Evolutionary conservation across 352 stramenopile genomes (phyloP), one percentile per base, ranked within the genome.

Genomic region (Globisporangium uncinulatum): DNA sequence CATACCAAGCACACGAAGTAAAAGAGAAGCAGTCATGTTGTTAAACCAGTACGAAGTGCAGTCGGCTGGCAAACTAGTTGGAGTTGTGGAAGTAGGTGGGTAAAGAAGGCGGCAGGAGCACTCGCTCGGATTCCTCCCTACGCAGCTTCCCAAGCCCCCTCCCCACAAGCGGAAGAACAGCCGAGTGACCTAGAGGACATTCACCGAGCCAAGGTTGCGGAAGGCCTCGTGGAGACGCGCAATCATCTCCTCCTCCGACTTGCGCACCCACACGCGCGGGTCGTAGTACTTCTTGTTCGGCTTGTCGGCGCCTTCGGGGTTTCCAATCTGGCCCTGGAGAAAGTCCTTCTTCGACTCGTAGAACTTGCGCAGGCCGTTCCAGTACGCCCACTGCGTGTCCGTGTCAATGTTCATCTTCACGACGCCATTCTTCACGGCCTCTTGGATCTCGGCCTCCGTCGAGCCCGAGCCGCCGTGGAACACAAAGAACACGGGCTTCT

Each of bases 341-440:
- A 98, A 99, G 61, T 90, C 95, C 80, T 98, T 96, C 86, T 99
- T 97, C 58, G 91, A 89, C 63, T 94, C 83, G 79, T 99, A 98
- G 71, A 98, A 99, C 69, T 92, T 86, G 88, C 97, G 92, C 60
- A 99, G 86, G 68, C 96, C 96, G 73, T 99, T 92, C 97, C 96
- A 99, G 94, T 98, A 99, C 52, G 94, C 90, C 96, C 96, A 99
- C 86, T 99, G 96, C 60, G 95, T 99, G 79, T 99, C 97, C 63
- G 97, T 99, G 84, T 99, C 97, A 71, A 99, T 98, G 91, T 99
- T 99, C 97, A 99, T 99, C 89, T 99, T 99, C 64, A 99, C 92
- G 48, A 99, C 95, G 69, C 97, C 97, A 61, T 96, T 96, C 69
- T 94, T 79, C 62, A 98, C 97, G 67, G 96, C 90, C 60, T 97